Conservation (phyloP, 805 yeast species). For the Yamadazyma kitorensis region DNA sequence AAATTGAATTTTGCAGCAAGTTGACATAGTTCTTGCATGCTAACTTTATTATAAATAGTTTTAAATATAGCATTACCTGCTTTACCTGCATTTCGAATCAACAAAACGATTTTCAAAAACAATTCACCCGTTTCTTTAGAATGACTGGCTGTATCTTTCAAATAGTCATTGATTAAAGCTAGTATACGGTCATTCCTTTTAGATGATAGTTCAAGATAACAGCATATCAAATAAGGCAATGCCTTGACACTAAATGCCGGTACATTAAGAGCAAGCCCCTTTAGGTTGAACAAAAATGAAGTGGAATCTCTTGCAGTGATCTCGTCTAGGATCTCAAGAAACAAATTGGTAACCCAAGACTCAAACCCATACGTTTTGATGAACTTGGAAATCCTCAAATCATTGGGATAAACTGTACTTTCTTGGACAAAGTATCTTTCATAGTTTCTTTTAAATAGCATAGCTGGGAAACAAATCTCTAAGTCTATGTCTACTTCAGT, state of each 20-base stretch:
- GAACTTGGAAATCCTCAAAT: background rate
- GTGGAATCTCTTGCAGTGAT: background rate
- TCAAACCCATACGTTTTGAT: background rate
- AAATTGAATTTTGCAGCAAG: constrained; percentile 31
- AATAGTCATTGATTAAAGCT: constrained; percentile 1
- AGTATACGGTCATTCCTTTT: background rate
- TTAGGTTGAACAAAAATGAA: background rate
- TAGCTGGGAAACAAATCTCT: too few relatives aligned
- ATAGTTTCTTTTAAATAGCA: too few relatives aligned
- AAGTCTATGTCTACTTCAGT: too few relatives aligned
- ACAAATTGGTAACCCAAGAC: background rate
- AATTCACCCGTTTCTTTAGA: constrained; percentile 18
- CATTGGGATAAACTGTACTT: too few relatives aligned
- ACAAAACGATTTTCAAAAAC: constrained; percentile 14
- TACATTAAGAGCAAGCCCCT: background rate
- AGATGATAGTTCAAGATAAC: constrained; percentile 4
- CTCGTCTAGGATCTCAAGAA: background rate
- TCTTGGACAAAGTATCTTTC: too few relatives aligned
- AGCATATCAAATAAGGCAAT: constrained; percentile 9
- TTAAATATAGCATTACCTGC: constrained; percentile 22
- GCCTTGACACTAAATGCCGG: constrained; percentile 1
- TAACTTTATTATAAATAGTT: constrained; percentile 26
- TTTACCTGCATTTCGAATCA: constrained; percentile 37
- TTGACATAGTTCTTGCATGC: constrained; percentile 22
- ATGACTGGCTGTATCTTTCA: constrained; percentile 1